These are phyloP conservation scores for Aspergillus arachidicola DNA, from an alignment of 2,329 filamentous ascomycete species.

Conservation along the genomic window DNA sequence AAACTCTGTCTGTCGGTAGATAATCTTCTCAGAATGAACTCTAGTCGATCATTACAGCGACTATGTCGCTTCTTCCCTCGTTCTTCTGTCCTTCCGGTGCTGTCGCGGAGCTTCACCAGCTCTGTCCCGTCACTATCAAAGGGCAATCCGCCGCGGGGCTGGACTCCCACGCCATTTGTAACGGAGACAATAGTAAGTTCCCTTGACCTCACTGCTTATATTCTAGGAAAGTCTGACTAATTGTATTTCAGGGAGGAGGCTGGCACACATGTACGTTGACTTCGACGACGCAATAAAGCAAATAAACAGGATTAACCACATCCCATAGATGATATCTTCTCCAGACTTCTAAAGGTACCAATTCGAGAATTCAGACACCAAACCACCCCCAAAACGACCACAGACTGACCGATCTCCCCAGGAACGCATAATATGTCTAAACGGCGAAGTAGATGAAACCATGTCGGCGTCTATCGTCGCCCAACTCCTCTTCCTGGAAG, in stretches of 20 bases:
- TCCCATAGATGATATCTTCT: slow-evolving; percentile 74
- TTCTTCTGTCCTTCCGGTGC: slow-evolving; percentile 9
- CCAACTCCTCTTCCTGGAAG: slow-evolving; percentile 96
- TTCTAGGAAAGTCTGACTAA: slow-evolving; percentile 22
- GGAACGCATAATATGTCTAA: slow-evolving; percentile 94
- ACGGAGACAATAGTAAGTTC: slow-evolving; percentile 58
- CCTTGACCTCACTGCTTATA: background rate
- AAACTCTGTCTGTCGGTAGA: slow-evolving; percentile 5
- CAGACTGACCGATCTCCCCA: slow-evolving; percentile 34
- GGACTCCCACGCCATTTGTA: slow-evolving; percentile 57
- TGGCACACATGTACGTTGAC: slow-evolving; percentile 72
- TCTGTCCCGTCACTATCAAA: slow-evolving; percentile 28
- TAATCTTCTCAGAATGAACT: slow-evolving; percentile 25
- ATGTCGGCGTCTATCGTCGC: slow-evolving; percentile 93
- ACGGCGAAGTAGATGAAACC: slow-evolving; percentile 85
- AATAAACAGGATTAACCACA: slow-evolving; percentile 22
- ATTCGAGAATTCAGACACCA: slow-evolving; percentile 22
- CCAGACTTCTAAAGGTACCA: slow-evolving; percentile 71
- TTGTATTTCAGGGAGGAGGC: slow-evolving; percentile 63
- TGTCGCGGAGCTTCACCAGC: slow-evolving; percentile 34
- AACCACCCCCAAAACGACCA: slow-evolving; percentile 43
- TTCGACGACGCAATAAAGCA: slow-evolving; percentile 4
- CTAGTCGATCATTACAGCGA: slow-evolving; percentile 24
- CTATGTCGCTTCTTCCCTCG: slow-evolving; percentile 23
- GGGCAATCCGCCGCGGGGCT: slow-evolving; percentile 40